These are phyloP conservation scores for Elongisporangium anandrum DNA, from an alignment of 352 stramenopile genomes.

Conservation along the genomic window DNA sequence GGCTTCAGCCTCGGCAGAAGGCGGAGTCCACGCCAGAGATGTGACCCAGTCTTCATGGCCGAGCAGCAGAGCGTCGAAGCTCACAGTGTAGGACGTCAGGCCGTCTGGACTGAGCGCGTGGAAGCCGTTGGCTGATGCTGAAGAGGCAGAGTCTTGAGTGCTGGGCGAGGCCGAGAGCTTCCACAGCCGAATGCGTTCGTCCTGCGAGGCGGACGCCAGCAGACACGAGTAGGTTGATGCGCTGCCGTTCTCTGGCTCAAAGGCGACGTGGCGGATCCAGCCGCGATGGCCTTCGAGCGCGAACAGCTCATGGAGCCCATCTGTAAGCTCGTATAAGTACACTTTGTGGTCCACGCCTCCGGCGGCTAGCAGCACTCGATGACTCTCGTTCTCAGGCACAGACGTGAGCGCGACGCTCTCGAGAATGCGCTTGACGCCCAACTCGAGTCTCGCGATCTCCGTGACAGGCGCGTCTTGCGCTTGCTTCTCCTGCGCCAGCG, in stretches of 20 bases:
- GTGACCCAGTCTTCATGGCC: constrained; percentile 84
- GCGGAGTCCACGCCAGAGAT: constrained; percentile 46
- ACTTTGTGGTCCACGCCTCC: constrained; percentile 71
- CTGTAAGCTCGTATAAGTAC: constrained; percentile 49
- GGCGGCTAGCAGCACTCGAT: constrained; percentile 46
- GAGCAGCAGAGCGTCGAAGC: constrained; percentile 62
- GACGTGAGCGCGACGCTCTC: constrained; percentile 32
- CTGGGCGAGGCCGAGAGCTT: constrained; percentile 22
- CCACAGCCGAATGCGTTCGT: constrained; percentile 70
- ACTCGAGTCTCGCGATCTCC: constrained; percentile 14
- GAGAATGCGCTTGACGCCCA: constrained; percentile 49
- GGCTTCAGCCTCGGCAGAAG: constrained; percentile 4
- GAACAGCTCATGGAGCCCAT: constrained; percentile 13
- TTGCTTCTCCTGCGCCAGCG: constrained; percentile 25
- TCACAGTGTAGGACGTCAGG: constrained; percentile 28
- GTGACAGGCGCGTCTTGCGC: neutral
- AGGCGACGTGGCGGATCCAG: constrained; percentile 69
- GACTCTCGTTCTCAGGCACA: constrained; percentile 1
- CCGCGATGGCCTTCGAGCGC: constrained; percentile 53
- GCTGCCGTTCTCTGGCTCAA: constrained; percentile 14
- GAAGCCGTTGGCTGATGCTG: neutral
- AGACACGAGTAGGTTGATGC: constrained; percentile 9
- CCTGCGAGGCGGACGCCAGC: constrained; percentile 65
- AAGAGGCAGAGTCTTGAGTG: neutral
- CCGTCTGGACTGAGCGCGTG: constrained; percentile 1